phyloP scores from a whole-genome alignment of 1,139 yeast genomes.

The Geotrichum phurueaensis region DNA sequence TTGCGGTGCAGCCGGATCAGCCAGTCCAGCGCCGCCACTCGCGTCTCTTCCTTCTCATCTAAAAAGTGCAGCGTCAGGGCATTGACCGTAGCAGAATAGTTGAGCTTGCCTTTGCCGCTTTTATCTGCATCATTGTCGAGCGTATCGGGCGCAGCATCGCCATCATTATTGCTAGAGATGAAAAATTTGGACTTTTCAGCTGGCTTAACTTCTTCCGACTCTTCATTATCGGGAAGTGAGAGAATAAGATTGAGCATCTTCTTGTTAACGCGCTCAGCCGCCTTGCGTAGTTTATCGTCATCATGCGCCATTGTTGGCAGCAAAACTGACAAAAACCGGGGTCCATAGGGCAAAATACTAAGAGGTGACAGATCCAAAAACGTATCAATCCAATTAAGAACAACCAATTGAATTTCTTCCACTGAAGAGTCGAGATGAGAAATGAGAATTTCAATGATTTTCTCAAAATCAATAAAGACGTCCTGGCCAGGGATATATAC shows the following conservation, averaged over 20 bases:
- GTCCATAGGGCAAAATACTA: slow-evolving; percentile 62
- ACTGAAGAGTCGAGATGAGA: slow-evolving; percentile 70
- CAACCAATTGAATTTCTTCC: slow-evolving; percentile 73
- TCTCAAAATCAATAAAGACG: slow-evolving; percentile 72
- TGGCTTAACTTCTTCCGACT: background rate
- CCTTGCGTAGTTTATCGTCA: slow-evolving; percentile 46
- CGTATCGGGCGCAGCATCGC: slow-evolving; percentile 22
- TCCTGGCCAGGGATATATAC: slow-evolving; percentile 81
- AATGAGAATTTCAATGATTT: slow-evolving; percentile 71
- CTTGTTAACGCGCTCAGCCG: slow-evolving; percentile 50
- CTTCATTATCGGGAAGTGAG: slow-evolving; percentile 29
- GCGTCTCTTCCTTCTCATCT: slow-evolving; percentile 71
- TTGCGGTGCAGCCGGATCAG: slow-evolving; percentile 72
- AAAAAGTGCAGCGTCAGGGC: slow-evolving; percentile 56
- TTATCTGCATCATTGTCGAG: slow-evolving; percentile 5
- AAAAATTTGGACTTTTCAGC: slow-evolving; percentile 5
- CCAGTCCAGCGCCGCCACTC: slow-evolving; percentile 89
- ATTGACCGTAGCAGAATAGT: slow-evolving; percentile 53
- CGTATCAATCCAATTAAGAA: slow-evolving; percentile 76
- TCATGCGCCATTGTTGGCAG: slow-evolving; percentile 53
- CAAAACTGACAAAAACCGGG: slow-evolving; percentile 52
- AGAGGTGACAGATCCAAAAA: slow-evolving; percentile 69
- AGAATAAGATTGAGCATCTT: slow-evolving; percentile 46
- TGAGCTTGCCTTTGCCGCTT: slow-evolving; percentile 33
- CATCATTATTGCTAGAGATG: slow-evolving; percentile 25